Evolutionary conservation across 208 protist genomes (phyloP).

Genomic region (Acanthamoeba triangularis): DNA sequence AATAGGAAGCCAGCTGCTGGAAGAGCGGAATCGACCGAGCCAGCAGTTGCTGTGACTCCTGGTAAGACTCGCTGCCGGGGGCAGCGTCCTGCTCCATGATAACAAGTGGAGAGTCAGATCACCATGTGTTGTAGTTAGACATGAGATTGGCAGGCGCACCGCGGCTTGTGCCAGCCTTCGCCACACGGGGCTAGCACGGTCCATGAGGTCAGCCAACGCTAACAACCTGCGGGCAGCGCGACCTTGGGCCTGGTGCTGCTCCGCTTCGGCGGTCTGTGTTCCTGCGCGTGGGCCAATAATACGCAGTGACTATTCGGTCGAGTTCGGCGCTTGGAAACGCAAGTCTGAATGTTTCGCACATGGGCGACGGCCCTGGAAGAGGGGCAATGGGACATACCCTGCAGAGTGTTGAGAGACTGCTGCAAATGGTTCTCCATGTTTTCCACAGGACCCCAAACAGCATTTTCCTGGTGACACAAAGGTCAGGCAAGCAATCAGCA

Average conservation of each 20-base stretch:
- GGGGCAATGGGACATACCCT: background rate
- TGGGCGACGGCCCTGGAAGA: background rate
- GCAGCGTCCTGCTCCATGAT: background rate
- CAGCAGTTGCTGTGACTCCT: constrained; percentile 41
- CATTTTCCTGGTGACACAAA: constrained; percentile 2
- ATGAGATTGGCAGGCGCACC: background rate
- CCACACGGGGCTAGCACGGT: background rate
- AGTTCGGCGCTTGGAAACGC: no score
- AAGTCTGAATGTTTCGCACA: background rate
- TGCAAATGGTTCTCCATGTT: constrained; percentile 21
- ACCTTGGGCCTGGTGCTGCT: background rate
- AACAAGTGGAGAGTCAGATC: background rate
- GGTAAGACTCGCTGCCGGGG: background rate
- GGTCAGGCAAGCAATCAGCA: background rate
- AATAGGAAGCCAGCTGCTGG: constrained; percentile 42
- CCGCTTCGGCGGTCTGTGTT: background rate
- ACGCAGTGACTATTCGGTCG: no score
- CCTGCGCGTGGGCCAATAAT: background rate
- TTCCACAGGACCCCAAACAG: constrained; percentile 6
- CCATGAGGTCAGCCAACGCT: background rate
- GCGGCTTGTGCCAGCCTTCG: constrained; percentile 37
- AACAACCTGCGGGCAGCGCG: background rate
- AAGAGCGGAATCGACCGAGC: constrained; percentile 6
- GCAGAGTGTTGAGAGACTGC: constrained; percentile 30
- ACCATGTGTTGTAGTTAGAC: no score